Evolutionary conservation across 2,329 filamentous ascomycete species (phyloP), one percentile per base, ranked within the genome.

Genomic region (Hymenoscyphus salicellus): DNA sequence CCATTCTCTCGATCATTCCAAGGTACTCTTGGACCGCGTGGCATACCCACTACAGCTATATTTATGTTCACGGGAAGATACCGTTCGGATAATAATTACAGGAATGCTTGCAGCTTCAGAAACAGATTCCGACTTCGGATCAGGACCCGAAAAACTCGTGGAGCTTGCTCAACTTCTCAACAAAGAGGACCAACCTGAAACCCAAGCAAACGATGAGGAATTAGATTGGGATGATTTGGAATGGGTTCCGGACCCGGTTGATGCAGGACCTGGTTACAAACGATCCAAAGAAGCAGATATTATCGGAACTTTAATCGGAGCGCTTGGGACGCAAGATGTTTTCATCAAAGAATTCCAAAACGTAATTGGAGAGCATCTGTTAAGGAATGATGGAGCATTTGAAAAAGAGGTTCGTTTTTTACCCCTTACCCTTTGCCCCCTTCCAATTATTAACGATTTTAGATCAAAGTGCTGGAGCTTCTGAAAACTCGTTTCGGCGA

Each of bases 321-420:
- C 96, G 0, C 91, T 97, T 70, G 94, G 97, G 14, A 90, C 90
- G 20, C 92, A 93, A 70, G 94, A 97, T 60, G 85, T 90, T 56
- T 98, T 98, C 74, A 95, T 97, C 77, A 96, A 93, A 71, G 94
- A 98, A 75, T 90, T 99, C 67, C 93, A 97, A 74, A 87, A 84
- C 61, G 91, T 96, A 55, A 85, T 99, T n/a, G 91, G 91, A 5
- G 92, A 96, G 67, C 88, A 93, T 57, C 79, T 99, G 2, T 78
- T 90, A 5, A 86, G 82, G 64, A 86, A 85, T 57, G 88, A 89
- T 66, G 81, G 84, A 20, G 82, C 85, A 28, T 96, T 93, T 71
- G 84, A 90, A 65, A 92, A 92, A 75, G 95, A 91, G 74, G 77
- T 77, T 65, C 61, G 68, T 65, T 26, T 23, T 56, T 11, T 49